These are phyloP conservation scores for Tolypocladium endophyticum DNA, from an alignment of 2,329 filamentous ascomycete genomes.

Conservation along the genomic window DNA sequence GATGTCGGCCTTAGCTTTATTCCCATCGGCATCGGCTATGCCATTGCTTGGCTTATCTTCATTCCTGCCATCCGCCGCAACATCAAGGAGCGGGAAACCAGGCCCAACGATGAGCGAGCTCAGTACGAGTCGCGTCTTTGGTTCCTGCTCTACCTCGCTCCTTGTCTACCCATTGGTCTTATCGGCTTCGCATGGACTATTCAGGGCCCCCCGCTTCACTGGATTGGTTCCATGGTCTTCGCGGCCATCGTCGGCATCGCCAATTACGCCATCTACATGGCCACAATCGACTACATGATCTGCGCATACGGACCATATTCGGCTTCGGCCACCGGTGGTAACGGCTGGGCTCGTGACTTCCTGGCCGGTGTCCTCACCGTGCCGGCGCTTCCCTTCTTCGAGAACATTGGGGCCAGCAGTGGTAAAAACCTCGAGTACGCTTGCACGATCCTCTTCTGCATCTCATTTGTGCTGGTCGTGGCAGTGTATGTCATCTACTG, in stretches of 20 bases:
- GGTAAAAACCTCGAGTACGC: conserved; percentile 47
- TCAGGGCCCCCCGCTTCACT: conserved; percentile 51
- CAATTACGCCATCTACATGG: conserved; percentile 67
- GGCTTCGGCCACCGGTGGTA: conserved; percentile 65
- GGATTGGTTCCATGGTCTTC: conserved; percentile 59
- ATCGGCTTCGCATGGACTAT: conserved; percentile 62
- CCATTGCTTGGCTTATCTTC: conserved; percentile 50
- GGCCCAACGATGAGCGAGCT: conserved; percentile 44
- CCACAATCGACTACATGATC: conserved; percentile 70
- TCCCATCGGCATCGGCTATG: conserved; percentile 56
- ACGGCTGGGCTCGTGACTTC: conserved; percentile 65
- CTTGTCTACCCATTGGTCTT: conserved; percentile 54
- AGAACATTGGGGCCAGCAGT: conserved; percentile 38
- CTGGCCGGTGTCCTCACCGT: conserved; percentile 62
- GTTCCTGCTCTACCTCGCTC: conserved; percentile 52
- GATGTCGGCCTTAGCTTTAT: conserved; percentile 52
- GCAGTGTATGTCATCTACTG: conserved; percentile 59
- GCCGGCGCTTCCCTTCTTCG: conserved; percentile 54
- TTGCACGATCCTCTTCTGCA: conserved; percentile 52
- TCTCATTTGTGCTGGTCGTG: conserved; percentile 49
- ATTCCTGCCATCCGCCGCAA: conserved; percentile 46
- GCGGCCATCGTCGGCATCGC: conserved; percentile 58
- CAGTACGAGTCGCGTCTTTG: conserved; percentile 61
- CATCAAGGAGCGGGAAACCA: conserved; percentile 35
- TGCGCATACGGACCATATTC: conserved; percentile 64